Evolutionary conservation across 2,329 filamentous ascomycete genomes (phyloP).

Genomic region (Alternaria triticina): DNA sequence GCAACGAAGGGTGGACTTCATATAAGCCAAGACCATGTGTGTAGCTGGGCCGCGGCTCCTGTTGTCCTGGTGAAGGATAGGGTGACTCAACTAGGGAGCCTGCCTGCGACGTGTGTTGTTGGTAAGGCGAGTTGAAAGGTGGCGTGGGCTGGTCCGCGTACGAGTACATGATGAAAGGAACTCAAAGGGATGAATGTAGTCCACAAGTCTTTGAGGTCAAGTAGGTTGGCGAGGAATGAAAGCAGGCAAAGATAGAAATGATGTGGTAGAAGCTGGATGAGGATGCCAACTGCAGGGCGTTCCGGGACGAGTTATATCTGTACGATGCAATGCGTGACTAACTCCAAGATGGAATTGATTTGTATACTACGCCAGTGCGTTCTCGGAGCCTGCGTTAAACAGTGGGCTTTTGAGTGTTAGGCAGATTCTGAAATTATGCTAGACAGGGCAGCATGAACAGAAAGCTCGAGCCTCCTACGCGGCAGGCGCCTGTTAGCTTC

Average conservation of each 20-base stretch:
- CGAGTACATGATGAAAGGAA: constrained; percentile 25
- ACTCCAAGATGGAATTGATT: constrained; percentile 28
- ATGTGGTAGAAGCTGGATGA: constrained; percentile 18
- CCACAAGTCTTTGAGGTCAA: constrained; percentile 8
- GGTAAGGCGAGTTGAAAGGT: constrained; percentile 46
- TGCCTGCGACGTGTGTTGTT: constrained; percentile 36
- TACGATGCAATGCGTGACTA: constrained; percentile 26
- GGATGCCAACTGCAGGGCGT: constrained; percentile 31
- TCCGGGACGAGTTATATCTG: constrained; percentile 41
- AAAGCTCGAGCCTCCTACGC: constrained; percentile 40
- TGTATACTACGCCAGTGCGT: constrained; percentile 45
- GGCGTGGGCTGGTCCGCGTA: constrained; percentile 42
- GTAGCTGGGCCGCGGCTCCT: constrained; percentile 37
- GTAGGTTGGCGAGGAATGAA: constrained; percentile 5
- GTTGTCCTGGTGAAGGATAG: constrained; percentile 45
- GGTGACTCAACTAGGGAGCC: constrained; percentile 37
- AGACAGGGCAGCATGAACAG: constrained; percentile 32
- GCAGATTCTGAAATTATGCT: constrained; percentile 47
- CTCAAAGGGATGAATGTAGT: constrained; percentile 9
- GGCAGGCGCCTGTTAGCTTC: constrained; percentile 46
- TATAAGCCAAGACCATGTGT: constrained; percentile 45
- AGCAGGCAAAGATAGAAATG: constrained; percentile 8
- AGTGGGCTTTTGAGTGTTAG: constrained; percentile 44
- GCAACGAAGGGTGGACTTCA: constrained; percentile 33
- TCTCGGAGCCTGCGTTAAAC: constrained; percentile 32